Evolutionary conservation across 306 rosid species (phyloP).

Genomic region (Prunus mongolica): DNA sequence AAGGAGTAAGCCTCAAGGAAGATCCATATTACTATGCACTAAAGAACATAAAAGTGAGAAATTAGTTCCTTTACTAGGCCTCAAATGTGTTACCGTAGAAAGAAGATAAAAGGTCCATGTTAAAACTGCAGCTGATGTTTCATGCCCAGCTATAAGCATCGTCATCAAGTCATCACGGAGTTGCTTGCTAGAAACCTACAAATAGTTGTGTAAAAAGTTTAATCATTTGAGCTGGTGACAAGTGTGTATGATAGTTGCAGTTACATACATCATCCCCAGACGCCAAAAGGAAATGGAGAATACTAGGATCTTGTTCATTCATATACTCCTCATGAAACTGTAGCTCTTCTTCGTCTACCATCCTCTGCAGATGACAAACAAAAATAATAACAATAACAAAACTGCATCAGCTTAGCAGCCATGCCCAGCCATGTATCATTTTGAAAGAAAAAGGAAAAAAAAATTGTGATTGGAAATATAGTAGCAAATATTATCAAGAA

Average conservation of each 20-base stretch:
- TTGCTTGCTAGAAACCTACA: conserved; percentile 95
- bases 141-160: conserved; percentile 99
- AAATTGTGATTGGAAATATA: neutral
- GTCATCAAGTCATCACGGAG: conserved; percentile 99
- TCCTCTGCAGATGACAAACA: conserved; percentile 55
- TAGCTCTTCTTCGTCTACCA: conserved; percentile 96
- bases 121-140: conserved; percentile 96
- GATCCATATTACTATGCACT: neutral
- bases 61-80: conserved; percentile 11
- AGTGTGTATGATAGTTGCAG: neutral
- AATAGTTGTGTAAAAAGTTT: conserved; percentile 15
- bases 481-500: neutral
- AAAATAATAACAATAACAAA: conserved; percentile 9
- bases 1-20: neutral
- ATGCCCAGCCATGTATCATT: neutral
- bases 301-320: conserved; percentile 95
- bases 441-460: neutral
- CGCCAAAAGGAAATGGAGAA: conserved; percentile 92
- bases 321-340: conserved; percentile 95
- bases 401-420: conserved; percentile 18
- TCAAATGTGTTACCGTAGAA: conserved; percentile 51
- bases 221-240: conserved; percentile 1
- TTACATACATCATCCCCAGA: conserved; percentile 88
- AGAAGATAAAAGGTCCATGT: conserved; percentile 98
- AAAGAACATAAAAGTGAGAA: neutral